A percentile compares a stretch with the other conserved stretches of the same genome.
Evolutionary conservation across 371 early-diverging fungal genomes (phyloP).

Genomic region (Mortierella sp.): DNA sequence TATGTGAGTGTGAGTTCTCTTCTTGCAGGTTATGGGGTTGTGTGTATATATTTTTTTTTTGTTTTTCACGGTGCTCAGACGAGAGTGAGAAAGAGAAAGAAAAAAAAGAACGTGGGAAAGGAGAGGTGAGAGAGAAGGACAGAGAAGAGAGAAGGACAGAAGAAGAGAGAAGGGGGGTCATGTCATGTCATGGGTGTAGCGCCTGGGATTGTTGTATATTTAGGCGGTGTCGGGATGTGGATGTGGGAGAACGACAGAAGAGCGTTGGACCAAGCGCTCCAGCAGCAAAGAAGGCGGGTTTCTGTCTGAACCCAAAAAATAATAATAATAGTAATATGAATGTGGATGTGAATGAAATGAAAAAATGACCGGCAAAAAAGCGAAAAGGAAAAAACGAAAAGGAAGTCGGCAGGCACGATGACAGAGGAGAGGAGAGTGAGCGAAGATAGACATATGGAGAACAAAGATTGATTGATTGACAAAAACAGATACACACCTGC

Average conservation of each 20-base stretch:
- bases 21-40: background rate
- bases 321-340: background rate
- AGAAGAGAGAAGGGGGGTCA: background rate
- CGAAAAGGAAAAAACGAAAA: background rate
- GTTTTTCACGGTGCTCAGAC: background rate
- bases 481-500: background rate
- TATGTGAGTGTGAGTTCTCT: background rate
- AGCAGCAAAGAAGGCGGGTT: background rate
- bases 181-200: conserved; percentile 5
- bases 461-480: too few species aligned
- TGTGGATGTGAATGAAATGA: background rate
- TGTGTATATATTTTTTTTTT: background rate
- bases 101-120: background rate
- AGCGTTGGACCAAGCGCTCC: conserved; percentile 12
- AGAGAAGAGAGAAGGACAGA: background rate
- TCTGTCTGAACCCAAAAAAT: conserved; percentile 1
- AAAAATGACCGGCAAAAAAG: background rate
- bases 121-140: background rate
- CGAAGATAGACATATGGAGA: background rate
- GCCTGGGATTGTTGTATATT: background rate
- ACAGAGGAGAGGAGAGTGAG: background rate
- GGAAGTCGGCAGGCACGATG: too few species aligned
- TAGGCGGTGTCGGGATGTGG: background rate
- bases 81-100: background rate
- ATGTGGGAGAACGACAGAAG: conserved; percentile 3